Conservation (phyloP, 352 stramenopile genomes). For the Phytophthora podocarpi region DNA sequence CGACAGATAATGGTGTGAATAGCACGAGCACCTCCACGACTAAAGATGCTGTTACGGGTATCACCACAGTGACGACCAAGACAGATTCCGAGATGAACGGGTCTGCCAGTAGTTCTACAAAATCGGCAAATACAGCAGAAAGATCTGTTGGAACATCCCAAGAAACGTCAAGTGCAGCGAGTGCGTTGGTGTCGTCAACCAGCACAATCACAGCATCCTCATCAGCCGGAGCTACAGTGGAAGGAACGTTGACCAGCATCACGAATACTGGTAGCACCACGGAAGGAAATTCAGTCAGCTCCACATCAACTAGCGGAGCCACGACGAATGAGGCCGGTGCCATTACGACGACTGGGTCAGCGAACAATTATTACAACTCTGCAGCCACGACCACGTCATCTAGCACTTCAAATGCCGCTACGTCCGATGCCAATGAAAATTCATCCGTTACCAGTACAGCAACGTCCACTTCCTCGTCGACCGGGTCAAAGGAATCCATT, state of each 20-base stretch:
- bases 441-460: not conserved
- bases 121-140: conserved; percentile 4
- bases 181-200: conserved; percentile 5
- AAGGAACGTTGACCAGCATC: conserved; percentile 8
- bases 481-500: not conserved
- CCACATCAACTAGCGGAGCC: not conserved
- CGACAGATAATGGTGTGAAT: conserved; percentile 23
- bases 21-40: conserved; percentile 17
- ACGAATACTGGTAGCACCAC: conserved; percentile 7
- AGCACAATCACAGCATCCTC: conserved; percentile 12
- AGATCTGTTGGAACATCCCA: conserved; percentile 4
- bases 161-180: not conserved
- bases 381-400: conserved; percentile 1
- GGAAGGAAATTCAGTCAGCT: conserved; percentile 9
- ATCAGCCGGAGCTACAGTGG: conserved; percentile 11
- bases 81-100: conserved; percentile 18
- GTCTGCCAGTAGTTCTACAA: conserved; percentile 20
- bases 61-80: conserved; percentile 26
- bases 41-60: conserved; percentile 19
- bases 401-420: not conserved
- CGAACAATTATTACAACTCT: not conserved
- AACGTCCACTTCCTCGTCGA: conserved; percentile 6
- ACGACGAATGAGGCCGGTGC: not conserved
- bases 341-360: conserved; percentile 1
- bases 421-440: too few relatives aligned